Conservation (phyloP, 2,329 filamentous ascomycete genomes). For the Dactylonectria estremocensis region DNA sequence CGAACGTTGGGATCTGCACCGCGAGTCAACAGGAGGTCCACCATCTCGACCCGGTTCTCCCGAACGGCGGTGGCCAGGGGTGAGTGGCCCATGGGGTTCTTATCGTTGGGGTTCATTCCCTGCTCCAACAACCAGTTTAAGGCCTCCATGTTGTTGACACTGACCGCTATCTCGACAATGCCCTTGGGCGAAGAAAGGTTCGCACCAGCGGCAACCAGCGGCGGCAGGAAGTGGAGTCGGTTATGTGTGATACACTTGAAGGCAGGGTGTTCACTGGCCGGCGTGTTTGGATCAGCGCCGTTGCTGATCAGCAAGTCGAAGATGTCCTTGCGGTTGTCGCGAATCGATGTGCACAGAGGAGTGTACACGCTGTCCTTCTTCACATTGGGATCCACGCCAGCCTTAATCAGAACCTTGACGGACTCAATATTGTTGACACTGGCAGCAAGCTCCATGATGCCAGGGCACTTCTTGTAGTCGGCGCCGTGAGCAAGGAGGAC, state of each 20-base stretch:
- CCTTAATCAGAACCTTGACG: slow-evolving; percentile 69
- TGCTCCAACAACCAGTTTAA: slow-evolving; percentile 73
- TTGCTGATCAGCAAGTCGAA: slow-evolving; percentile 70
- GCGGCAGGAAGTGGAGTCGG: slow-evolving; percentile 72
- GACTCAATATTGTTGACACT: slow-evolving; percentile 76
- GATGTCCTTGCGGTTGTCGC: slow-evolving; percentile 75
- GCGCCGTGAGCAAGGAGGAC: slow-evolving; percentile 73
- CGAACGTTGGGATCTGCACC: slow-evolving; percentile 75
- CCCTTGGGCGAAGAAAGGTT: slow-evolving; percentile 73
- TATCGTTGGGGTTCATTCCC: slow-evolving; percentile 73
- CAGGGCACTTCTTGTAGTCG: slow-evolving; percentile 71
- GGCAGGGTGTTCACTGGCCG: slow-evolving; percentile 74
- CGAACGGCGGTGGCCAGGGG: slow-evolving; percentile 77
- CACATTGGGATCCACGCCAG: slow-evolving; percentile 71
- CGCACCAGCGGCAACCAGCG: slow-evolving; percentile 72
- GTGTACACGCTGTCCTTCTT: slow-evolving; percentile 79
- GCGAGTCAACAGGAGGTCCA: slow-evolving; percentile 70
- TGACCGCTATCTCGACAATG: slow-evolving; percentile 76
- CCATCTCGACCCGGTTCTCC: slow-evolving; percentile 71
- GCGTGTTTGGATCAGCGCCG: slow-evolving; percentile 74
- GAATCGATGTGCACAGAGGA: slow-evolving; percentile 77
- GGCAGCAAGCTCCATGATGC: slow-evolving; percentile 75
- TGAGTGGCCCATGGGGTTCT: slow-evolving; percentile 70
- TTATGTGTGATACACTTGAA: slow-evolving; percentile 80
- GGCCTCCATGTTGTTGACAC: slow-evolving; percentile 73